Percentiles rank a stretch among this genome's conserved stretches.
phyloP scores from a whole-genome alignment of 148 eudicot species.

The Nyssa sinensis region DNA sequence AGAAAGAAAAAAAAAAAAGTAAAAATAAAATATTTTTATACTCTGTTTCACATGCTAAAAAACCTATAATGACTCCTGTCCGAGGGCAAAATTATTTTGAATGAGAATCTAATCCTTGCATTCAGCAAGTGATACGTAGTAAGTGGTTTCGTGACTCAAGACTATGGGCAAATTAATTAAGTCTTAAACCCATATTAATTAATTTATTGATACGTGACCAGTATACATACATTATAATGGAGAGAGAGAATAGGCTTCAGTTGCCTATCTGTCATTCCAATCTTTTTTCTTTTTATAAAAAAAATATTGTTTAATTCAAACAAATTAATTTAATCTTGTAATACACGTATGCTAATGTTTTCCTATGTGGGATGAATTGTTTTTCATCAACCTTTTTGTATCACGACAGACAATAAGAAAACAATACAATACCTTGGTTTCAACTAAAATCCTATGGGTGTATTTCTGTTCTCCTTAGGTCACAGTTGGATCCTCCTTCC shows the following conservation, averaged over 20 bases:
- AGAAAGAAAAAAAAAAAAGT: too few species aligned
- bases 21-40: too few species aligned
- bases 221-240: background rate
- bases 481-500: too few species aligned
- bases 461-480: too few species aligned
- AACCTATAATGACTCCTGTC: too few species aligned
- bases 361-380: background rate
- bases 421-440: background rate
- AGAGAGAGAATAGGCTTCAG: background rate
- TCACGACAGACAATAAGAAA: background rate
- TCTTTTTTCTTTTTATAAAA: background rate
- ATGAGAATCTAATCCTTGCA: too few species aligned
- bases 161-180: conserved; percentile 1
- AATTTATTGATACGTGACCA: background rate
- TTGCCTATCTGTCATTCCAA: conserved; percentile 6
- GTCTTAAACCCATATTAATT: background rate
- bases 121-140: too few species aligned
- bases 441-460: background rate
- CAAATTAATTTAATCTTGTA: background rate
- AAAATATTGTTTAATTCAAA: background rate
- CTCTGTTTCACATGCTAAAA: too few species aligned
- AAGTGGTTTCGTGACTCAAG: conserved; percentile 17
- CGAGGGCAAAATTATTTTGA: too few species aligned
- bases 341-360: background rate
- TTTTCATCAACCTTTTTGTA: background rate